Evolutionary conservation across 805 yeast species (phyloP).

Genomic region (Isabelozyma heimii): DNA sequence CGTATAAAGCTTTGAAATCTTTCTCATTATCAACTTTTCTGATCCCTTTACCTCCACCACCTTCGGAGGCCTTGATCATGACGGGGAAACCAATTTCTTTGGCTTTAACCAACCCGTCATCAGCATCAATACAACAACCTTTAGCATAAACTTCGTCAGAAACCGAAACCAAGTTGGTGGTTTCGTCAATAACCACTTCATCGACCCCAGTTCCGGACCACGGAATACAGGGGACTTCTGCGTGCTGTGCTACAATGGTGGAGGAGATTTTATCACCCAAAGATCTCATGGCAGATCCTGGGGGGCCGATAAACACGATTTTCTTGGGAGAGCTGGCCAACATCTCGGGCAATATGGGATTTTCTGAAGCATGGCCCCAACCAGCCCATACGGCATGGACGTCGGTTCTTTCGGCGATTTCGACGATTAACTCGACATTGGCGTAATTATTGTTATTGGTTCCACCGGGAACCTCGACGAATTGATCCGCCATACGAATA

Average conservation of each 20-base stretch:
- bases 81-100: slow-evolving; percentile 92
- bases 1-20: slow-evolving; percentile 72
- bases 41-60: slow-evolving; percentile 99
- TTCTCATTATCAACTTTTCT: slow-evolving; percentile 88
- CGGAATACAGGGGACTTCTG: slow-evolving; percentile 96
- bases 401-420: slow-evolving; percentile 92
- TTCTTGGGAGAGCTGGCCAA: slow-evolving; percentile 90
- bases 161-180: slow-evolving; percentile 83
- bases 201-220: slow-evolving; percentile 99
- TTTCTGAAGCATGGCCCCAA: slow-evolving; percentile 99
- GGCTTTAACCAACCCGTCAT: slow-evolving; percentile 87
- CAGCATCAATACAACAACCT: slow-evolving; percentile 86
- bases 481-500: slow-evolving; percentile 98
- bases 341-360: slow-evolving; percentile 90
- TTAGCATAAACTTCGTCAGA: slow-evolving; percentile 76
- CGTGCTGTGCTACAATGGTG: slow-evolving; percentile 98
- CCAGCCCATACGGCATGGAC: slow-evolving; percentile 99
- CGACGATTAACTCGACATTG: slow-evolving; percentile 95
- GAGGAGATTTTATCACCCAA: slow-evolving; percentile 97
- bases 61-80: slow-evolving; percentile 99
- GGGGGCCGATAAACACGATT: slow-evolving; percentile 96
- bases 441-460: slow-evolving; percentile 98
- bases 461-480: slow-evolving; percentile 98
- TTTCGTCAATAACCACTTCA: slow-evolving; percentile 65
- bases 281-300: slow-evolving; percentile 99